Percentiles rank a stretch among this genome's conserved stretches.
Evolutionary conservation across 257 asterid genomes (phyloP).

Genomic region (Linderniella brevidens): DNA sequence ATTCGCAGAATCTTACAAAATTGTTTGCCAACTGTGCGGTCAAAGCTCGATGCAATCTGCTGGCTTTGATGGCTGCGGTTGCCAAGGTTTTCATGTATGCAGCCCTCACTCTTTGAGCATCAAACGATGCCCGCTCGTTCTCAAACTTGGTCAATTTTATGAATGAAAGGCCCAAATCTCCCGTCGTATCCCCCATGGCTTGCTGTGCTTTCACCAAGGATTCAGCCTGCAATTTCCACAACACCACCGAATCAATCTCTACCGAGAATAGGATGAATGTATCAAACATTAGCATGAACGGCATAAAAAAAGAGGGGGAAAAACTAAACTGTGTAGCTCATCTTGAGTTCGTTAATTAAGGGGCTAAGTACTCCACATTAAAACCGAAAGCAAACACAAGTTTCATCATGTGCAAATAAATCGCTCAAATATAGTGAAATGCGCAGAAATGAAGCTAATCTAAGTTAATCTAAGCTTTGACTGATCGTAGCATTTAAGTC

Average conservation of each 20-base stretch:
- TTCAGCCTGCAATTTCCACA: constrained; percentile 57
- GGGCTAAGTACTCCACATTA: neutral
- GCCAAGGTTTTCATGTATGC: constrained; percentile 72
- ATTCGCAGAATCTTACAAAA: constrained; percentile 38
- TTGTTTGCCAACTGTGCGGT: constrained; percentile 63
- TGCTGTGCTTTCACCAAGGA: constrained; percentile 78
- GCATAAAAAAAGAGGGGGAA: too few species aligned
- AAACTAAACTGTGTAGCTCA: too few species aligned
- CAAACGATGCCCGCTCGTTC: constrained; percentile 44
- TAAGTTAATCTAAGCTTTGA: too few species aligned
- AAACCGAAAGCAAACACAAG: too few species aligned
- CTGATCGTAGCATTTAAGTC: too few species aligned
- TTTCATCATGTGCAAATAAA: too few species aligned
- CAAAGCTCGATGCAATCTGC: constrained; percentile 72
- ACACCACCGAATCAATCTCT: neutral
- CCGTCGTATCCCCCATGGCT: constrained; percentile 81
- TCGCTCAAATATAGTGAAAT: too few species aligned
- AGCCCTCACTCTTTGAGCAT: constrained; percentile 62
- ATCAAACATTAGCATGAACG: too few species aligned
- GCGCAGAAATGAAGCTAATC: too few species aligned
- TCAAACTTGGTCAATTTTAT: constrained; percentile 78
- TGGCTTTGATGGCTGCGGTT: constrained; percentile 75
- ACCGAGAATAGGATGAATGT: too few species aligned
- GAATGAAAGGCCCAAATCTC: constrained; percentile 78
- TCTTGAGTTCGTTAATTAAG: too few species aligned